Conservation (phyloP, 2,329 filamentous ascomycete genomes). For the Colletotrichum euphorbiae region DNA sequence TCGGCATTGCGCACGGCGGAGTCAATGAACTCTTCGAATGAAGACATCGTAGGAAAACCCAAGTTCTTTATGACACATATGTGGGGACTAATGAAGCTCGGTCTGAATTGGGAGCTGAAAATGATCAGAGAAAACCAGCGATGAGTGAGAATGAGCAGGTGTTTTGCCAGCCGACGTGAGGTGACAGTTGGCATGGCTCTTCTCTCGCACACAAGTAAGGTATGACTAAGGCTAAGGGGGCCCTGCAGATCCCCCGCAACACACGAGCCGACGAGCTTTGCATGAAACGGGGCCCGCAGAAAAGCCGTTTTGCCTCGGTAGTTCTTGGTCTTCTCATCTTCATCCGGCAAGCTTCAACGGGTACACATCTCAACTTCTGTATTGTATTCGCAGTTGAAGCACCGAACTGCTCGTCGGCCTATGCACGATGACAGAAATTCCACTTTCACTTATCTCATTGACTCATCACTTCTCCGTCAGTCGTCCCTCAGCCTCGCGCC, state of each 20-base stretch:
- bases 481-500: neutral
- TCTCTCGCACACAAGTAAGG: conserved; percentile 1
- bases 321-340: neutral
- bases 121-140: neutral
- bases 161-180: neutral
- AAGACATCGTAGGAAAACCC: conserved; percentile 11
- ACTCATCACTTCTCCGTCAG: neutral
- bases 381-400: neutral
- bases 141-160: neutral
- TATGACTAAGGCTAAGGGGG: conserved; percentile 13
- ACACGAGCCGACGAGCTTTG: neutral
- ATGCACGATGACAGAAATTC: neutral
- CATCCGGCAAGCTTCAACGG: neutral
- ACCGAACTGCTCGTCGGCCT: neutral
- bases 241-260: conserved; percentile 16
- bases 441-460: no score
- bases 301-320: conserved; percentile 13
- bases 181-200: conserved; percentile 1
- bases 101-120: neutral
- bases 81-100: no score
- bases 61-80: no score
- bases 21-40: conserved; percentile 32
- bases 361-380: neutral
- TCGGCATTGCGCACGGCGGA: conserved; percentile 30
- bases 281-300: conserved; percentile 3